Evolutionary conservation across 164 flowering plant species (phyloP), one percentile per base, ranked within the genome.

Genomic region (Saururus chinensis): DNA sequence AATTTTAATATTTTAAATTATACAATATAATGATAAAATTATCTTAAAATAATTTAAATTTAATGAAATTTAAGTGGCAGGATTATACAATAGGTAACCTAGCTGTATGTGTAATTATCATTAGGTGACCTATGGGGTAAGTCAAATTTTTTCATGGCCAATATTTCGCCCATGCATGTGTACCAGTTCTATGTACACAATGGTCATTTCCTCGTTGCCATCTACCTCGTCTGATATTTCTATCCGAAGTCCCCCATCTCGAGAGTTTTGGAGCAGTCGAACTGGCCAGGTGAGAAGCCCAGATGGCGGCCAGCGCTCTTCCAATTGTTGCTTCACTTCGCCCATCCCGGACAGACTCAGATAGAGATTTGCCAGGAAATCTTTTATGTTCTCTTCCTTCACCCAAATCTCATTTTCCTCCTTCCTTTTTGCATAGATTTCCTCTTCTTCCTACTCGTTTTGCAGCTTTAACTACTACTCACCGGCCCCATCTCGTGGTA

Each of bases 401-500:
- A 17, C 11, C 49, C 11, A 45, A 45, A 12, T 17, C 49, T 12
- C 7, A 17, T 17, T 45, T 1, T 30, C 37, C 37, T 30, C 6
- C 37, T 6, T 30, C 37, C 6, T 2, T 2, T 30, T 30, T 30
- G 37, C 37, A 30, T 30, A 19, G 7, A n/a, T 68, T 63, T 20
- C n/a, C 70, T 56, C 61, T 68, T 61, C 49, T 60, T 0, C 58
- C 53, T 13, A 19, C 49, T 30, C 49, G 17, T 17, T 61, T 53
- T 57, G 68, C 61, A 14, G 53, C 54, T 60, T 64, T 30, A 62
- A 22, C 20, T n/a, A 65, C 19, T 21, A 14, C 6, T 42, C 51
- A 56, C 22, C 59, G 62, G 42, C 64, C 58, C 20, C 24, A 37
- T 3, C 51, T 53, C 30, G 63, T 64, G 30, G 71, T 73, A 9